These are phyloP conservation scores for Populus deltoides DNA, from an alignment of 345 rosid genomes.

Conservation along the genomic window DNA sequence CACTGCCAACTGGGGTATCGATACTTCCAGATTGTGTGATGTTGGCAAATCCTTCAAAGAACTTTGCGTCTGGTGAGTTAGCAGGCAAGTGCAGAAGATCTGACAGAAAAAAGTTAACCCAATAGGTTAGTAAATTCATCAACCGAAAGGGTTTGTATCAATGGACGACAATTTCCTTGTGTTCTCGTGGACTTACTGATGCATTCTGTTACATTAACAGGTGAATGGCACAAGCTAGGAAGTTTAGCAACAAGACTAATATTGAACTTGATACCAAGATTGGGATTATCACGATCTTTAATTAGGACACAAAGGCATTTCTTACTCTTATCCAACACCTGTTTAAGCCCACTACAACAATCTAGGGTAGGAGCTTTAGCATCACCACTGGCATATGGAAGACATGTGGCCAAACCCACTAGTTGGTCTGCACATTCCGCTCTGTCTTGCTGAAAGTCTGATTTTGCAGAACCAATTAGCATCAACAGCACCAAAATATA, in stretches of 20 bases:
- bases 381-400: slow-evolving; percentile 68
- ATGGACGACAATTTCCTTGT: too few species aligned
- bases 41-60: slow-evolving; percentile 54
- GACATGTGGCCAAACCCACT: slow-evolving; percentile 51
- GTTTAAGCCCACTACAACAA: slow-evolving; percentile 68
- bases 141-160: too few species aligned
- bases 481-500: slow-evolving; percentile 17
- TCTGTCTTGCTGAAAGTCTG: slow-evolving; percentile 57
- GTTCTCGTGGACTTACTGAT: slow-evolving; percentile 36
- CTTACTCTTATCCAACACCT: slow-evolving; percentile 52
- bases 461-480: slow-evolving; percentile 33
- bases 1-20: slow-evolving; percentile 29
- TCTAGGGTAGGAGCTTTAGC: slow-evolving; percentile 60
- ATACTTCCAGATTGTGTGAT: slow-evolving; percentile 22
- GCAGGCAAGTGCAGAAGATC: slow-evolving; percentile 63
- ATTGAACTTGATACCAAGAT: slow-evolving; percentile 65
- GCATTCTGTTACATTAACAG: slow-evolving; percentile 54
- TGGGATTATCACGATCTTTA: slow-evolving; percentile 66
- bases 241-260: slow-evolving; percentile 59
- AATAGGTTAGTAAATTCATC: not conserved
- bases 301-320: slow-evolving; percentile 73
- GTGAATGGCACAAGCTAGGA: slow-evolving; percentile 50
- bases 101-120: slow-evolving; percentile 7
- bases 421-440: slow-evolving; percentile 59
- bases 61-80: slow-evolving; percentile 60